Percentiles rank a stretch among this genome's conserved stretches.
phyloP scores from a whole-genome alignment of 371 early-diverging fungal species.

The Lichtheimia hyalospora region DNA sequence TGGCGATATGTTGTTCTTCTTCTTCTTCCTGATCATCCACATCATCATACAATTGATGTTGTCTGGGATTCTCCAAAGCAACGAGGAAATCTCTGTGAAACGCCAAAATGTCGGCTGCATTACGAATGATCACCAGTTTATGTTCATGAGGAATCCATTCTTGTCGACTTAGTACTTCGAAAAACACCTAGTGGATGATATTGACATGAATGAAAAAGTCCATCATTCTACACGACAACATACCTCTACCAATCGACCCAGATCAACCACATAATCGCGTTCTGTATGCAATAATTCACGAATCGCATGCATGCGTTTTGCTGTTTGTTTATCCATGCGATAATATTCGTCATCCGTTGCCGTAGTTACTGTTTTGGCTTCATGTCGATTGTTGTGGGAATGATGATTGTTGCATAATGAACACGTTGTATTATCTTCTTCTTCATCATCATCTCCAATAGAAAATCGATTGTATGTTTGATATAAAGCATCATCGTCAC shows the following conservation, averaged over 20 bases:
- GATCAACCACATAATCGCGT: slow-evolving; percentile 41
- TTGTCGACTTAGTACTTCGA: slow-evolving; percentile 26
- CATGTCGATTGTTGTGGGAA: background rate
- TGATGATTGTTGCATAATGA: background rate
- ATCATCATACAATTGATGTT: background rate
- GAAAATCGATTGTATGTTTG: background rate
- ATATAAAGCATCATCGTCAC: background rate
- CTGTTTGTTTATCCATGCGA: slow-evolving; percentile 17
- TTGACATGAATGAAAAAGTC: background rate
- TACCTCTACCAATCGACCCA: slow-evolving; percentile 42
- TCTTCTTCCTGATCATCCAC: background rate
- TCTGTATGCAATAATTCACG: slow-evolving; percentile 47
- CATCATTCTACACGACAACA: background rate
- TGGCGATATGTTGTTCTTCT: slow-evolving; percentile 21
- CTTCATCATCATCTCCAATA: too few species aligned
- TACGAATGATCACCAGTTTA: slow-evolving; percentile 32
- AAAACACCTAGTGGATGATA: slow-evolving; percentile 31
- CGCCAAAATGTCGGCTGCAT: slow-evolving; percentile 30
- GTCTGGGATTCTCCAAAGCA: slow-evolving; percentile 12
- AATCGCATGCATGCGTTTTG: slow-evolving; percentile 36
- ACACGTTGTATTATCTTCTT: background rate
- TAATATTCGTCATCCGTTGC: background rate
- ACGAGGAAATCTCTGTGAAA: slow-evolving; percentile 32
- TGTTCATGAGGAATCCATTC: slow-evolving; percentile 39
- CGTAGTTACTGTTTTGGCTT: background rate